Evolutionary conservation across 352 stramenopile species (phyloP), one percentile per base, ranked within the genome.

Genomic region (Globisporangium emineosum): DNA sequence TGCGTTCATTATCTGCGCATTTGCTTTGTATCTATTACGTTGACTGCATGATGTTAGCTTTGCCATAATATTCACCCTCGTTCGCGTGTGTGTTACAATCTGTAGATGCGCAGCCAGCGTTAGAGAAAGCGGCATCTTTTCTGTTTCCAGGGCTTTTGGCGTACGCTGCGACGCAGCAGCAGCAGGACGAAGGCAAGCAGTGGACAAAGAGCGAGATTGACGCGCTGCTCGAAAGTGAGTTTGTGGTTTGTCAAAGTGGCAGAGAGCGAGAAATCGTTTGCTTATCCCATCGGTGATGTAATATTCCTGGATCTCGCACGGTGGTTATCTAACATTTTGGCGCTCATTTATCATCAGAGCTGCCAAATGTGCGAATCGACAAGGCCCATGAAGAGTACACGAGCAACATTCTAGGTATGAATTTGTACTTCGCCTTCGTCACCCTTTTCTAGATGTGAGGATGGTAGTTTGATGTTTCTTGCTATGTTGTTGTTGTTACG

Each of bases 71-170:
- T 17, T 40, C 9, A 17, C 17, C 33, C 10, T 40, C 9, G 2
- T 40, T 40, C 33, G 33, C 33, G 9, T 59, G 9, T 47, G 30
- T 58, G 29, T 19, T 32, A 10, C 13, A n/a, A 19, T 23, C 10
- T 58, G 15, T 59, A 90, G 81, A 90, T 53, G 81, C 81, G 0
- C 81, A 90, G 47, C 73, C 75, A 15, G 76, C 66, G n/a, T 58
- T 90, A 10, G 77, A 90, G 9, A 64, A 65, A 19, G 77, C 81
- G 19, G 69, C 58, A 3, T 51, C 42, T 25, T 65, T 77, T n/a
- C 70, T 88, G 30, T 81, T 76, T 40, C 76, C 79, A 2, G 63
- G 77, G 3, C 57, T 88, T 6, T 49, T 80, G 1, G 65, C 60
- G 15, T 88, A 74, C 47, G 70, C 69, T 13, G 56, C 62, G 2